Percentiles rank a stretch among this genome's conserved stretches.
phyloP scores from a whole-genome alignment of 176 grass and related monocot species.

The Poa annua region DNA sequence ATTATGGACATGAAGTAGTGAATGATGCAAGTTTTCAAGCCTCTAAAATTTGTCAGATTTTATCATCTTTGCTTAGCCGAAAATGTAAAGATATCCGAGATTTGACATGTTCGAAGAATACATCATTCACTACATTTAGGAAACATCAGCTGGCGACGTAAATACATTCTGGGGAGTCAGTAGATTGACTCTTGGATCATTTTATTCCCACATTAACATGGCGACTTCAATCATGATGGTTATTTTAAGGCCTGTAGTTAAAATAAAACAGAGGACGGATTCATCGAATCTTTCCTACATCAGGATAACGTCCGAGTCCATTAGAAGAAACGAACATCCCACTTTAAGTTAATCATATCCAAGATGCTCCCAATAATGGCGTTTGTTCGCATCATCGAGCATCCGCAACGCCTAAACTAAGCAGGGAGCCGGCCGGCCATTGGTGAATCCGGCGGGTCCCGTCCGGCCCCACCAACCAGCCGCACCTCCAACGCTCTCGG shows the following conservation, averaged over 20 bases:
- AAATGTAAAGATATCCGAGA: too few relatives aligned
- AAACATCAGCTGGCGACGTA: too few relatives aligned
- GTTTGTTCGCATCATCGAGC: constrained; percentile 34
- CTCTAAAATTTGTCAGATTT: too few relatives aligned
- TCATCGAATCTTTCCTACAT: constrained; percentile 33
- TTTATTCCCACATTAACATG: background rate
- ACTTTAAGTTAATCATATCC: constrained; percentile 31
- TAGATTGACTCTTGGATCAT: background rate
- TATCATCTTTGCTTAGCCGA: too few relatives aligned
- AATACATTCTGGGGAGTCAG: too few relatives aligned
- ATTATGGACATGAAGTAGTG: too few relatives aligned
- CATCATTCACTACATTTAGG: too few relatives aligned
- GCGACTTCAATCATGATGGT: background rate
- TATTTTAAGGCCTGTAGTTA: too few relatives aligned
- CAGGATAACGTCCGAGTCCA: constrained; percentile 19
- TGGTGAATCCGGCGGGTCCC: constrained; percentile 42
- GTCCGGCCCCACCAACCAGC: background rate
- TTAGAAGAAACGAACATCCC: background rate
- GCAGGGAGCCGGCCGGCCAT: constrained; percentile 37
- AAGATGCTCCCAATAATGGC: constrained; percentile 42
- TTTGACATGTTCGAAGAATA: too few relatives aligned
- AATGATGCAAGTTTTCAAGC: too few relatives aligned
- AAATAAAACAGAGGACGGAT: constrained; percentile 1
- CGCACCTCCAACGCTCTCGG: background rate
- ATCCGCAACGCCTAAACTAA: background rate